Evolutionary conservation across 768 basidiomycete genomes (phyloP).

Genomic region (Cystofilobasidium ferigula): DNA sequence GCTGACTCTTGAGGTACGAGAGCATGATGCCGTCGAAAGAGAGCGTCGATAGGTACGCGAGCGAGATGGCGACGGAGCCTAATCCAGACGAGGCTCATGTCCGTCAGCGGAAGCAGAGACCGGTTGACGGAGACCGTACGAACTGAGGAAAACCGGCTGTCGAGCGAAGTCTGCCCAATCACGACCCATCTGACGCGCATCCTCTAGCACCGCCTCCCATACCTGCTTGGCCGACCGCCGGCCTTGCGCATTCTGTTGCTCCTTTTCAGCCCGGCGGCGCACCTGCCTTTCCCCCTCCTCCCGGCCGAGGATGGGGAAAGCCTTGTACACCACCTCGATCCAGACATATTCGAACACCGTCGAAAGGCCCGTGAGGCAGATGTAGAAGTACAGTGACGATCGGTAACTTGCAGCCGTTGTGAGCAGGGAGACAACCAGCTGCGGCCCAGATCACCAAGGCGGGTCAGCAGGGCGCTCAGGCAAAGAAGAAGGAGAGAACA

Average conservation of each 20-base stretch:
- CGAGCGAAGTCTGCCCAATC: slow-evolving; percentile 41
- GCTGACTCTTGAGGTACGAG: slow-evolving; percentile 44
- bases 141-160: slow-evolving; percentile 39
- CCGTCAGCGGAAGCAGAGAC: not conserved
- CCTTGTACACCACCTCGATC: slow-evolving; percentile 41
- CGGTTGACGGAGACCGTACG: not conserved
- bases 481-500: not conserved
- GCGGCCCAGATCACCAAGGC: not conserved
- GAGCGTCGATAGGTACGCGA: slow-evolving; percentile 43
- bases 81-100: not conserved
- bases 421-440: slow-evolving; percentile 45
- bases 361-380: slow-evolving; percentile 38
- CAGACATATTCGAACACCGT: slow-evolving; percentile 43
- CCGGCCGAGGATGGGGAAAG: slow-evolving; percentile 38
- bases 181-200: slow-evolving; percentile 1
- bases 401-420: slow-evolving; percentile 39
- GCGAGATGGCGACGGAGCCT: slow-evolving; percentile 41
- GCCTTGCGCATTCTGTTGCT: not conserved
- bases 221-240: not conserved
- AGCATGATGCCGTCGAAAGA: slow-evolving; percentile 50
- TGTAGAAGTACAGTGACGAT: slow-evolving; percentile 29
- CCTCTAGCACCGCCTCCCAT: not conserved
- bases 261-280: slow-evolving; percentile 27
- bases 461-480: not conserved
- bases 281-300: slow-evolving; percentile 30